Conservation (phyloP, 2,329 filamentous ascomycete species). For the Daldinia sp. region DNA sequence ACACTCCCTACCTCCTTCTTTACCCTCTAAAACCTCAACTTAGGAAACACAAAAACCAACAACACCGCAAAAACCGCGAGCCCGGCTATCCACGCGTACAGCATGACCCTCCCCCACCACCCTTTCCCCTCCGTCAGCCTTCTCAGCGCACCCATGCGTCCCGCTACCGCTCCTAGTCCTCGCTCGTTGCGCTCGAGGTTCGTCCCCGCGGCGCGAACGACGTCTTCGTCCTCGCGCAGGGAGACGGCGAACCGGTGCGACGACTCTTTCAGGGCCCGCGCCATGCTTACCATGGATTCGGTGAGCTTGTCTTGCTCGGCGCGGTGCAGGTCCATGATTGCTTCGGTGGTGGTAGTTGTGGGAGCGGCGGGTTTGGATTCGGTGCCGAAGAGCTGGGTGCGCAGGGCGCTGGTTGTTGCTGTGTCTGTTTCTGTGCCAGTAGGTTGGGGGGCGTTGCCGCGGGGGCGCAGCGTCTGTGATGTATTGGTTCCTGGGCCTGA, state of each 20-base stretch:
- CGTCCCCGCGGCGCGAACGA: constrained; percentile 74
- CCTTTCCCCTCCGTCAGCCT: constrained; percentile 88
- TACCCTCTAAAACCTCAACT: constrained; percentile 75
- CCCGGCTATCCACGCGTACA: constrained; percentile 85
- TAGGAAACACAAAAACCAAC: constrained; percentile 86
- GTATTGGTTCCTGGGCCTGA: constrained; percentile 36
- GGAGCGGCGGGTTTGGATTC: constrained; percentile 46
- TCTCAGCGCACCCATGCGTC: constrained; percentile 78
- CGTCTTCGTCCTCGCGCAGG: constrained; percentile 75
- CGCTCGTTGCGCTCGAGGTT: constrained; percentile 80
- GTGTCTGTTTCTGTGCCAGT: constrained; percentile 8
- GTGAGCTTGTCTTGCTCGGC: constrained; percentile 85
- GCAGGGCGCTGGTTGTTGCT: constrained; percentile 45
- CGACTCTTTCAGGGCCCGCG: constrained; percentile 77
- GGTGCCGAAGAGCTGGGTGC: constrained; percentile 56
- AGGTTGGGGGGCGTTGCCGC: constrained; percentile 29
- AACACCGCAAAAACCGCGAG: constrained; percentile 81
- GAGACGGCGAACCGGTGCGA: constrained; percentile 75
- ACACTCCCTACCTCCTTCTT: not conserved
- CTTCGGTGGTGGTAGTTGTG: constrained; percentile 68
- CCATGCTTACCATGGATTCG: constrained; percentile 81
- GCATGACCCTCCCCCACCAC: constrained; percentile 83
- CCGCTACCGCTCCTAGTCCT: constrained; percentile 78
- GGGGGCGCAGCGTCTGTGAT: constrained; percentile 48
- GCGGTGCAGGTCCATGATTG: constrained; percentile 78